Percentiles rank a stretch among this genome's conserved stretches.
Evolutionary conservation across 495 filamentous ascomycete genomes (phyloP).

Genomic region (Cercophora samala): DNA sequence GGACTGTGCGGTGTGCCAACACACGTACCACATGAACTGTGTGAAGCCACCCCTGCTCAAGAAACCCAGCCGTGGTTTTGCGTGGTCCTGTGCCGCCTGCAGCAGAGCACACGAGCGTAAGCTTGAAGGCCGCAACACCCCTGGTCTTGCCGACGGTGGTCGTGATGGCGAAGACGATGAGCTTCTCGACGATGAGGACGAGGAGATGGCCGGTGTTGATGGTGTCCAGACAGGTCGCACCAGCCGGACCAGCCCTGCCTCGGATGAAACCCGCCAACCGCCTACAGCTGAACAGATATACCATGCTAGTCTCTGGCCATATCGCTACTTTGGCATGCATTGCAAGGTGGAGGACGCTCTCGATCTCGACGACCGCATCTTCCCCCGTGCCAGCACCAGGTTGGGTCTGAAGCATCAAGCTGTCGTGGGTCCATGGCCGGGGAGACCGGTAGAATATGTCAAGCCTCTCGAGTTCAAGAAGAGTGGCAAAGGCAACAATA

Average conservation of each 20-base stretch:
- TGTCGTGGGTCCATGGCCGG: conserved; percentile 76
- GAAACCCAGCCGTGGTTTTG: conserved; percentile 96
- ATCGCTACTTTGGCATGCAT: conserved; percentile 92
- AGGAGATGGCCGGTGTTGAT: conserved; percentile 70
- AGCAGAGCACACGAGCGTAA: conserved; percentile 90
- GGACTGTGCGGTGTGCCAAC: conserved; percentile 89
- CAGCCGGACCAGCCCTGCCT: conserved; percentile 56
- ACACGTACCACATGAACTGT: conserved; percentile 98
- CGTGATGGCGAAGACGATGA: conserved; percentile 36
- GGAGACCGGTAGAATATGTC: conserved; percentile 79
- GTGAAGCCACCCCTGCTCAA: conserved; percentile 89
- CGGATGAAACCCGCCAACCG: conserved; percentile 56
- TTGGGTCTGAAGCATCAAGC: conserved; percentile 92
- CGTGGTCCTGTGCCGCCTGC: conserved; percentile 95
- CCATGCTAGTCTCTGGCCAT: conserved; percentile 92
- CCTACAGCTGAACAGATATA: conserved; percentile 88
- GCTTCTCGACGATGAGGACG: conserved; percentile 68
- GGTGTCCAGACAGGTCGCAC: conserved; percentile 66
- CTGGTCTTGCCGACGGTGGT: conserved; percentile 48
- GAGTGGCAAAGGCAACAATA: conserved; percentile 59
- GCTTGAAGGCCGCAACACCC: conserved; percentile 86
- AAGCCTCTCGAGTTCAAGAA: conserved; percentile 85
- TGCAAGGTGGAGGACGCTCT: conserved; percentile 94
- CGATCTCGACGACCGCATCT: conserved; percentile 97
- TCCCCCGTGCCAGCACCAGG: conserved; percentile 90